Evolutionary conservation across 2,329 filamentous ascomycete genomes (phyloP).

Genomic region (Fusarium incarnatum): DNA sequence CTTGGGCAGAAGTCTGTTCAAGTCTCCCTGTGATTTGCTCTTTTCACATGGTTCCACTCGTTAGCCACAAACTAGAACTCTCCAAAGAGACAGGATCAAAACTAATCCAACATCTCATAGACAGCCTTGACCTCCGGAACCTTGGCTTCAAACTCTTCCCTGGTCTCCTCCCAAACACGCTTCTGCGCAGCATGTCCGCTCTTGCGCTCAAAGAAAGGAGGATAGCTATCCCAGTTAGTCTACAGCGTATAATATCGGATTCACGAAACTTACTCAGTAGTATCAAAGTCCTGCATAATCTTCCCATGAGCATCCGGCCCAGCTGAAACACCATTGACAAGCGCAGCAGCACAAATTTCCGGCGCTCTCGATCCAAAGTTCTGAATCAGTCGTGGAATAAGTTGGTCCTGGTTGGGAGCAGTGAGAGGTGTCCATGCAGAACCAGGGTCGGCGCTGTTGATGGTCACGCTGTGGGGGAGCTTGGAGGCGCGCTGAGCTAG

Average conservation of each 20-base stretch:
- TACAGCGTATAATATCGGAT: neutral
- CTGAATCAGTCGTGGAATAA: conserved; percentile 54
- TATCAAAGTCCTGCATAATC: conserved; percentile 54
- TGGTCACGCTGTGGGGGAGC: conserved; percentile 47
- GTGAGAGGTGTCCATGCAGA: conserved; percentile 55
- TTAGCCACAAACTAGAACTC: too few relatives aligned
- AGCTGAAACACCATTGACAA: conserved; percentile 53
- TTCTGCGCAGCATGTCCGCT: conserved; percentile 40
- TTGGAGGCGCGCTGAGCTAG: conserved; percentile 47
- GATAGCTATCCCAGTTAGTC: conserved; percentile 45
- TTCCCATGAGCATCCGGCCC: conserved; percentile 49
- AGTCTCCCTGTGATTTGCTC: too few relatives aligned
- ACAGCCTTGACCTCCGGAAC: conserved; percentile 42
- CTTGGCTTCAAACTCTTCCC: conserved; percentile 41
- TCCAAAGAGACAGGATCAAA: neutral
- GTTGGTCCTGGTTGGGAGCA: conserved; percentile 50
- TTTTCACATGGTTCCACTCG: neutral
- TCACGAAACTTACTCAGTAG: conserved; percentile 47
- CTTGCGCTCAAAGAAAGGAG: conserved; percentile 52
- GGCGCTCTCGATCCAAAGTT: conserved; percentile 54
- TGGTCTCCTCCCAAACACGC: conserved; percentile 44
- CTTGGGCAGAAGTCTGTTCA: too few relatives aligned
- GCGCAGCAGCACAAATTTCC: conserved; percentile 51
- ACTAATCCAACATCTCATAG: conserved; percentile 36
- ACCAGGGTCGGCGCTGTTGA: conserved; percentile 55